Base-by-base conservation (phyloP, 768 basidiomycete species). In the Nidularia sp. region DNA sequence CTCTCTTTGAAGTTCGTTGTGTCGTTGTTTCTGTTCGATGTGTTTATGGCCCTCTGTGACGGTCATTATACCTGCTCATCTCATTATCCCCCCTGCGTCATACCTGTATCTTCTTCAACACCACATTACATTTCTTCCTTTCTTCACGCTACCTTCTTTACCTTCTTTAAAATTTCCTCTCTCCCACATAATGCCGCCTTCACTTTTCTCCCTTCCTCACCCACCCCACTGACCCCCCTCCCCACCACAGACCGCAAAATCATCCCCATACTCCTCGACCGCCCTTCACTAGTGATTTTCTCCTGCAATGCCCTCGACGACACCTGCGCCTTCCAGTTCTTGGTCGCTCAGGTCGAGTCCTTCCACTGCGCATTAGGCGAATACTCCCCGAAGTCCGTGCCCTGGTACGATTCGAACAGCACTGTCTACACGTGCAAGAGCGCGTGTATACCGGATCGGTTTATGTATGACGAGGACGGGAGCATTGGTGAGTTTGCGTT, bases 211-310 rank as follows among this genome's bases (percentile, higher is more conserved):
- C 2, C 15, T 41, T 41, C 4, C 10, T 41, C 15, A 41, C 39
- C 15, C 39, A 41, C 15, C 10, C 4, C 15, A 10, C 10, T 41
- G 4, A 41, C 39, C 39, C 15, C 39, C 15, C 39, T 25, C 25
- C 25, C 25, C 25, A 25, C 25, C 25, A 25, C 60, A 96, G 93
- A 98, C 71, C 85, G 90, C 45, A 97, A 97, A 71, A 98, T 98
- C 58, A 74, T 97, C 55, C 94, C 97, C 63, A 91, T 98, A 66
- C 72, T 79, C n/a, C 89, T 91, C 0, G 88, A 80, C 48, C 82
- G 94, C 6, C 88, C 92, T 15, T 95, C 96, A 0, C 95, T 98
- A 66, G 95, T 98, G 2, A 98, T 97, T 0, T 99, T 99, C 68
- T 87, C 88, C 57, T 99, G 97, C 71, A 84, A 90, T 53, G 79